Evolutionary conservation across 495 filamentous ascomycete species (phyloP), one percentile per base, ranked within the genome.

Genomic region (Aspergillus conjunctus): DNA sequence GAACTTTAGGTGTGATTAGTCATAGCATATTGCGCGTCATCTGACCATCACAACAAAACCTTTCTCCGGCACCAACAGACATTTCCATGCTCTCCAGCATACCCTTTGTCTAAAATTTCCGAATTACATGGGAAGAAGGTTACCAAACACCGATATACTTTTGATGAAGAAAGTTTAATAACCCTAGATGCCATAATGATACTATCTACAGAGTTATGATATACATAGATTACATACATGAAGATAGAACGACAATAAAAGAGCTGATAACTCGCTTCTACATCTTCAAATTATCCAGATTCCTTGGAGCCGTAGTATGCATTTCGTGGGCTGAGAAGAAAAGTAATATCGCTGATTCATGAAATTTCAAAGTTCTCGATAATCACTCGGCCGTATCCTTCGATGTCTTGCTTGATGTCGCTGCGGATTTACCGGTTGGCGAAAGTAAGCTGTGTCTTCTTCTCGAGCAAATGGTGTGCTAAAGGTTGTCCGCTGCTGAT

Each of bases 391-490:
- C 48, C 94, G 81, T 55, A 88, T 86, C 62, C 88, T 78, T 60
- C 90, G 86, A 60, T 91, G 86, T 55, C 88, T 79, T 57, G 90
- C 88, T 73, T 91, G 88, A 68, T 95, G 90, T 57, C 94, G 87
- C 68, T 97, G 92, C 11, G 92, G 94, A 69, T 98, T 98, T 54
- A 98, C 90, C 2, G 94, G 94, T 69, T 96, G 93, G 20, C 94
- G 87, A 73, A 98, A 94, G 73, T 98, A 98, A 18, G 94, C 89
- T 51, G 91, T 90, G 60, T 96, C 93, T 62, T 96, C 91, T 58
- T 91, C 90, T 54, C 86, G 83, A n/a, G 80, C 77, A 59, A 80
- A 78, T 6, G 85, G 84, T 18, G 81, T 82, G 37, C 78, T 79
- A 63, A 88, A 89, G 26, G 82, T 73, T 9, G 83, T 87, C 54